Base-by-base conservation (phyloP, 345 rosid genomes). In the Melaleuca quinquenervia region DNA sequence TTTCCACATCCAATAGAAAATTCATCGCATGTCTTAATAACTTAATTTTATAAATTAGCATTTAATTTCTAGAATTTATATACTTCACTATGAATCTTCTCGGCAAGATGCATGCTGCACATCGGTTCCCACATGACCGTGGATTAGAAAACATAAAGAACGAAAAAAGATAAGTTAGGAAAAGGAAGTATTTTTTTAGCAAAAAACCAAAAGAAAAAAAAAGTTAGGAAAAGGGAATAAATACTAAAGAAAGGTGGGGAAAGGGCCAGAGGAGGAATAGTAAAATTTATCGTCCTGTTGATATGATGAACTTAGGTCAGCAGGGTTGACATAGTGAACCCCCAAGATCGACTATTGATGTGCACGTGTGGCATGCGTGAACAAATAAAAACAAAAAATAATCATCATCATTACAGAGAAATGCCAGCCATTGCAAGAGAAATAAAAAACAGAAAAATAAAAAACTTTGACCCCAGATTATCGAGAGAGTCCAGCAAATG, bases 241-340 rank as follows among this genome's bases (percentile, higher is more conserved):
- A 70, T 70, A 70, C 48, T 70, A 70, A 70, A 52, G 36, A 7
- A 36, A 36, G 18, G 7, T 0, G 74, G 32, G 29, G 1, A 21
- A 44, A 9, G 48, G 24, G 78, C 78, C 78, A 36, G 36, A 3
- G 15, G 8, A 29, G 82, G 55, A 50, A 48, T 44, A 3, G 48
- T 82, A 76, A 70, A 52, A 36, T 29, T 36, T 48, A 29, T 27
- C 41, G 36, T n/a, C 56, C 36, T 82, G 84, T 82, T 36, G 84
- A 82, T 0, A 82, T 82, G 84, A 82, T 82, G 84, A 82, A 50
- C 36, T 49, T 88, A 82, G 53, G 92, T 89, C 90, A 89, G 89
- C 88, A 84, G 84, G 75, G 86, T 85, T 85, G 90, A 86, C 89
- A 86, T 51, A 82, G 60, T 60, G 85, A 48, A 18, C 54, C 50